Conservation (phyloP, 2,329 filamentous ascomycete genomes). For the Hyphodiscus sp. region DNA sequence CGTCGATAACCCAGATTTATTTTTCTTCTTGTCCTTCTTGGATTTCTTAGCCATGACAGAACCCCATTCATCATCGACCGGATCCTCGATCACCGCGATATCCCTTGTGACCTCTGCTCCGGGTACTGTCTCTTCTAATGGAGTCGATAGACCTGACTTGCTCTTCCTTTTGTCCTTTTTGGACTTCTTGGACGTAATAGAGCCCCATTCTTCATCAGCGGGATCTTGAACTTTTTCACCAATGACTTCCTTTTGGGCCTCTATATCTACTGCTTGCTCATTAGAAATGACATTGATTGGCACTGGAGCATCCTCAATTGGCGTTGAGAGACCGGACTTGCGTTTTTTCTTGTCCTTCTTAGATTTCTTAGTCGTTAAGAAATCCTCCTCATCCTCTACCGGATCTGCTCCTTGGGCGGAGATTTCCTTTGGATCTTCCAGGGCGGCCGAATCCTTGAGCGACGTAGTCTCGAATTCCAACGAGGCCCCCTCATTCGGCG, state of each 20-base stretch:
- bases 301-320: neutral
- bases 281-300: neutral
- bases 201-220: neutral
- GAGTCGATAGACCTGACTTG: conserved; percentile 3
- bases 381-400: neutral
- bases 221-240: neutral
- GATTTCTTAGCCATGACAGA: conserved; percentile 10
- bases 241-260: neutral
- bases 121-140: neutral
- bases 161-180: conserved; percentile 22
- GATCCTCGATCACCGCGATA: conserved; percentile 1
- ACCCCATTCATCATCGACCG: conserved; percentile 6
- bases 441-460: conserved; percentile 2
- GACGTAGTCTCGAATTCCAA: neutral
- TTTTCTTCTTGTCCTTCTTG: conserved; percentile 19
- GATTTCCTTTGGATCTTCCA: neutral
- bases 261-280: conserved; percentile 2
- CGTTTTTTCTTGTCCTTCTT: conserved; percentile 22
- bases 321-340: conserved; percentile 3
- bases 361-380: conserved; percentile 12
- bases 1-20: conserved; percentile 11
- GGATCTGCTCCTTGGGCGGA: neutral
- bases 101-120: neutral
- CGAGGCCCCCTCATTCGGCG: conserved; percentile 8
- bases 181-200: conserved; percentile 14